A percentile compares a stretch with the other conserved stretches of the same genome.
Evolutionary conservation across 179 eudicot genomes (phyloP).

Genomic region (Amaranthus tricolor): DNA sequence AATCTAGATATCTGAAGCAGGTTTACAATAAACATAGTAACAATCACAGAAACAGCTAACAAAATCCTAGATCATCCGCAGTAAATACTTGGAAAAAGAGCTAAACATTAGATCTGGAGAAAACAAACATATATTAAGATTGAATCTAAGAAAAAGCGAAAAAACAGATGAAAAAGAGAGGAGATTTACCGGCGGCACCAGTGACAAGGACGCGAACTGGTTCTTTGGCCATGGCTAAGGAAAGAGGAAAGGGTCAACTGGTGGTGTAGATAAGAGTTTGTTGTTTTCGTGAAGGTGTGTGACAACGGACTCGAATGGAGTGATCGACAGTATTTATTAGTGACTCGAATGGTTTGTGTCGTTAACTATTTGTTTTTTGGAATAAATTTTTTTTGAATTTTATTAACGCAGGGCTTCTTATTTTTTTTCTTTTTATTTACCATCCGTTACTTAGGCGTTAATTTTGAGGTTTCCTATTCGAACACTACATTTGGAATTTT

Average conservation of each 20-base stretch:
- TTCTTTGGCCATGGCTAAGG: constrained; percentile 53
- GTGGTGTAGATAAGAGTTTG: constrained; percentile 10
- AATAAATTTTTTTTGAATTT: too few relatives aligned
- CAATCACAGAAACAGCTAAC: not conserved
- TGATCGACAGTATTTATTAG: constrained; percentile 6
- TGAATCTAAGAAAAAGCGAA: not conserved
- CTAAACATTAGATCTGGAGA: constrained; percentile 8
- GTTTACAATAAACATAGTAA: not conserved
- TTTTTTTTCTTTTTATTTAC: too few relatives aligned
- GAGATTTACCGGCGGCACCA: constrained; percentile 68
- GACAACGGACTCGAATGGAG: not conserved
- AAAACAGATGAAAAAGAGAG: not conserved
- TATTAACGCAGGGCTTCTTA: too few relatives aligned
- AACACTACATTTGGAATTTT: too few relatives aligned
- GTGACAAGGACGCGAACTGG: constrained; percentile 77
- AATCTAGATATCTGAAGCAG: constrained; percentile 3
- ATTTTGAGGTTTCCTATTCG: too few relatives aligned
- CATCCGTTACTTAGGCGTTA: too few relatives aligned
- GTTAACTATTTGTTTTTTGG: too few relatives aligned
- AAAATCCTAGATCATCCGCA: constrained; percentile 13
- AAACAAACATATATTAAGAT: not conserved
- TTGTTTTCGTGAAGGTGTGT: not conserved
- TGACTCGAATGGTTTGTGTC: not conserved
- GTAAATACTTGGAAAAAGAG: not conserved
- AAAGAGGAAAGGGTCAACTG: constrained; percentile 20